Evolutionary conservation across 192 early-diverging fungal genomes (phyloP).

Genomic region (Umbelopsis sp.): DNA sequence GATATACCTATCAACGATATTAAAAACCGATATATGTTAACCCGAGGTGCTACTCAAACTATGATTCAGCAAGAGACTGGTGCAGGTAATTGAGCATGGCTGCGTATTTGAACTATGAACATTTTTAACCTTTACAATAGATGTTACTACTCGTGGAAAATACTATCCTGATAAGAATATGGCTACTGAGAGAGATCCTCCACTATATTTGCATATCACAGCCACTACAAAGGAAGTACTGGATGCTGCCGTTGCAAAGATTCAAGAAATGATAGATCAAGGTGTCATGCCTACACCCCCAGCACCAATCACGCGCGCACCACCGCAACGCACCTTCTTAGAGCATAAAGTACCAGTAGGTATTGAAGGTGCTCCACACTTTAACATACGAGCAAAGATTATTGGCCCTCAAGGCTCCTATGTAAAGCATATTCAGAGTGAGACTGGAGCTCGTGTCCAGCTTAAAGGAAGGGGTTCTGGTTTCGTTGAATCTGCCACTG

Average conservation of each 20-base stretch:
- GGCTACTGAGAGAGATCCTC: constrained; percentile 79
- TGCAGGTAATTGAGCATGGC: constrained; percentile 48
- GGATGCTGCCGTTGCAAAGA: constrained; percentile 71
- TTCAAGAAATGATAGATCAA: constrained; percentile 77
- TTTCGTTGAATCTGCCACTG: constrained; percentile 65
- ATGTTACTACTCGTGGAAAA: constrained; percentile 82
- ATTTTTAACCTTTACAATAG: constrained; percentile 26
- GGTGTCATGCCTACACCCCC: constrained; percentile 44
- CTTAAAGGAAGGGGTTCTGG: constrained; percentile 87
- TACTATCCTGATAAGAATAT: constrained; percentile 74
- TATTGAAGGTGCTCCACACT: constrained; percentile 73
- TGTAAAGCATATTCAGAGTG: constrained; percentile 87
- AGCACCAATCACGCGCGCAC: constrained; percentile 7
- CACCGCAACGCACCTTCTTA: constrained; percentile 43
- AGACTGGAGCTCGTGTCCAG: constrained; percentile 77
- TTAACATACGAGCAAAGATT: constrained; percentile 85
- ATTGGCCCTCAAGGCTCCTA: constrained; percentile 80
- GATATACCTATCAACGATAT: constrained; percentile 85
- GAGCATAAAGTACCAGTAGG: constrained; percentile 75
- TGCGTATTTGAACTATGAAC: not conserved
- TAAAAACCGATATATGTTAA: constrained; percentile 78
- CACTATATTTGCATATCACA: constrained; percentile 77
- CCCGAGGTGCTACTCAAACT: constrained; percentile 74
- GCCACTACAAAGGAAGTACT: constrained; percentile 67
- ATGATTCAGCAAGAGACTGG: constrained; percentile 78